A percentile compares a stretch with the other conserved stretches of the same genome.
These are phyloP conservation scores for Pichia thaimueangensis DNA, from an alignment of 805 yeast species.

Conservation along the genomic window DNA sequence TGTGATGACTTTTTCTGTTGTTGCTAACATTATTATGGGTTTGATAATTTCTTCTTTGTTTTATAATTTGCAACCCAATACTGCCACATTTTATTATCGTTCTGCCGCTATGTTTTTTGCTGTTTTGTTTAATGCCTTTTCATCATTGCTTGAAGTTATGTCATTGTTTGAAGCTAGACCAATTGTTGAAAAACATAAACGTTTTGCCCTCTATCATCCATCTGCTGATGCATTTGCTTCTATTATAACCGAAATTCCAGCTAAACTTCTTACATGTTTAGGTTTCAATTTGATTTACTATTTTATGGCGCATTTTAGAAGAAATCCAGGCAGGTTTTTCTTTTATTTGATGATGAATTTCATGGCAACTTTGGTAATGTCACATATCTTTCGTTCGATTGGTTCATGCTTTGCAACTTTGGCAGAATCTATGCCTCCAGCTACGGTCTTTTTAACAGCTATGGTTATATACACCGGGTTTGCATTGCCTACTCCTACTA, in stretches of 20 bases:
- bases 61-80: constrained; percentile 38
- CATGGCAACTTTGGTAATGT: constrained; percentile 43
- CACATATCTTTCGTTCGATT: constrained; percentile 47
- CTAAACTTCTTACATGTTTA: constrained; percentile 39
- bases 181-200: constrained; percentile 53
- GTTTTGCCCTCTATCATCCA: constrained; percentile 52
- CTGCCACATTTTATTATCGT: constrained; percentile 47
- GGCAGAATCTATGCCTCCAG: constrained; percentile 54
- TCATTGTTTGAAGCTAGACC: constrained; percentile 49
- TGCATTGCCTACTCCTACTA: constrained; percentile 47
- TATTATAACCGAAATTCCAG: constrained; percentile 50
- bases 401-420: constrained; percentile 44
- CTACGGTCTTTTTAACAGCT: constrained; percentile 43
- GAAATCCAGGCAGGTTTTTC: constrained; percentile 49
- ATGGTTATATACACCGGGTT: constrained; percentile 49
- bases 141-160: constrained; percentile 53
- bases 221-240: constrained; percentile 57
- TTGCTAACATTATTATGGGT: constrained; percentile 47
- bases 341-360: constrained; percentile 41
- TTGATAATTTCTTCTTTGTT: constrained; percentile 52
- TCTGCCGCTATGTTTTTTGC: constrained; percentile 66
- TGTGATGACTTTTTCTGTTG: constrained; percentile 34
- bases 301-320: constrained; percentile 47
- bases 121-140: constrained; percentile 54
- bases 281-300: constrained; percentile 45